Base-by-base conservation (phyloP, 768 basidiomycete species). In the Trametes maxima region DNA sequence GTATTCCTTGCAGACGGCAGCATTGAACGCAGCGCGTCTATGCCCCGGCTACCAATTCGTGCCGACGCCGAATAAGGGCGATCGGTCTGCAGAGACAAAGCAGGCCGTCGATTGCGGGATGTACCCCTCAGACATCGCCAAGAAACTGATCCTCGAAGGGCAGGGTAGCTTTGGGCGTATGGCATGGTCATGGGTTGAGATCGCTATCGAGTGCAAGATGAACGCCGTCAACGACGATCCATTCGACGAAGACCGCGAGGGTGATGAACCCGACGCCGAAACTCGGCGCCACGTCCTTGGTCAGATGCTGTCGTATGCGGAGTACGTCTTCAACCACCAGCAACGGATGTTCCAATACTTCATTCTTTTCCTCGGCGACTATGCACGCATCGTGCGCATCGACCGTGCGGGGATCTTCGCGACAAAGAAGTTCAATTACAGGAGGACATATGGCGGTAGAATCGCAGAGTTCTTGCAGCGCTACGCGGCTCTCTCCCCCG, bases 301-400 rank as follows among this genome's bases (percentile, higher is more conserved):
- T 4, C 53, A 54, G 40, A 60, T 62, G 17, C 42, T 46, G 13
- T n/a, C 49, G 2, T 57, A 53, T 39, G 43, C 45, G 10, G 24
- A 42, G 19, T 16, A 19, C 43, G 28, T 63, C 8, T 48, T 58
- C 46, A 7, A 33, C 13, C 17, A 22, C 21, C 62, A 63, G 33
- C 62, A 63, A 2, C 50, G 50, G 3, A 57, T 40, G 14, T 42
- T 52, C 37, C 51, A 48, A 12, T 63, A 40, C 56, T 17, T 42
- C 1, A 37, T 63, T 21, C 21, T 57, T 19, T 35, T 57, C 49
- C n/a, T 52, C 4, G 55, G 55, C 33, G 13, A 4, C 28, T 45
- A 1, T 14, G 60, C 54, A 0, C 54, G 54, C 14, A 25, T 62
- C n/a, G 21, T 28, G 1, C 54, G 54, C 2, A 22, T 47, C 37